A percentile compares a stretch with the other conserved stretches of the same genome.
Conservation (phyloP, 129 eudicot genomes). For the Artemisia tridentata region DNA sequence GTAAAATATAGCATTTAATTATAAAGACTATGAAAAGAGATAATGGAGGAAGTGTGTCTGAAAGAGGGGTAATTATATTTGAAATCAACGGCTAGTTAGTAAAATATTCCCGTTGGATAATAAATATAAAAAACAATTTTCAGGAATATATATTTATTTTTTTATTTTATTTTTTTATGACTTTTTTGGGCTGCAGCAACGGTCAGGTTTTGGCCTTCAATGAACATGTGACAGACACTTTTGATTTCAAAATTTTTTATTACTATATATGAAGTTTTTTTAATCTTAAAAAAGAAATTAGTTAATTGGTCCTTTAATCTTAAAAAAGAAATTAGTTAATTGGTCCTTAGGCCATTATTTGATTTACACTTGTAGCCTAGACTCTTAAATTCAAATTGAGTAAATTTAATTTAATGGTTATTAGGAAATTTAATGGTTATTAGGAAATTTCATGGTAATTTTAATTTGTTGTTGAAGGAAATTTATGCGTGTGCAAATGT, state of each 20-base stretch:
- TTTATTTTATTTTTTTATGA: conserved; percentile 22
- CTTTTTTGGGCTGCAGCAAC: conserved; percentile 33
- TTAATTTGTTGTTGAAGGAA: too few species aligned
- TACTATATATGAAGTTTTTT: background rate
- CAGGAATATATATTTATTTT: conserved; percentile 14
- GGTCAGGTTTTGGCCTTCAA: conserved; percentile 43
- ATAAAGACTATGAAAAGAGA: conserved; percentile 13
- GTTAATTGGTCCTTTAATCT: background rate
- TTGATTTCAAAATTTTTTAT: conserved; percentile 22
- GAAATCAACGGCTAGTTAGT: conserved; percentile 48
- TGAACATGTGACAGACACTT: conserved; percentile 38
- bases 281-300: background rate
- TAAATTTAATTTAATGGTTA: too few species aligned
- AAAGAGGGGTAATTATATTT: conserved; percentile 40
- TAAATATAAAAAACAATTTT: conserved; percentile 16
- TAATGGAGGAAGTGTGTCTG: conserved; percentile 27
- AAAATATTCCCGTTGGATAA: conserved; percentile 41
- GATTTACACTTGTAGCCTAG: too few species aligned
- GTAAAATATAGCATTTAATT: conserved; percentile 29
- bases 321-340: background rate
- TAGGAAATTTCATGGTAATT: too few species aligned
- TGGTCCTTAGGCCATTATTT: background rate
- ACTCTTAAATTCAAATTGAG: too few species aligned
- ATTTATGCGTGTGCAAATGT: too few species aligned
- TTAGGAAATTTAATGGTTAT: too few species aligned